Conservation (phyloP, 805 yeast genomes). For the Metschnikowia picachoensis region DNA sequence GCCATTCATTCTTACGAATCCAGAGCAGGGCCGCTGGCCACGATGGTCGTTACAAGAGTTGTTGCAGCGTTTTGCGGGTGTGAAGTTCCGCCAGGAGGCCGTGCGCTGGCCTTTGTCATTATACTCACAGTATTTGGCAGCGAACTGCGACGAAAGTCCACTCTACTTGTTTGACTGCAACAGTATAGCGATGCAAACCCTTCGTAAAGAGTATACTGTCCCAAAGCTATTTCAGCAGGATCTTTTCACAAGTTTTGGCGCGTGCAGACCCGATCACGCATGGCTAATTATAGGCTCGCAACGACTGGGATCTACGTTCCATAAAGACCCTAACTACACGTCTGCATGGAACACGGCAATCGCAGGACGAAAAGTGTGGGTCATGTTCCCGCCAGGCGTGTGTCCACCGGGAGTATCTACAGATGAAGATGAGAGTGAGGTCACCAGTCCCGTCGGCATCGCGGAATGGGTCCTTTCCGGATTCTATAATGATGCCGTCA, state of each 20-base stretch:
- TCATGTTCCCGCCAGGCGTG: constrained; percentile 76
- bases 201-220: constrained; percentile 48
- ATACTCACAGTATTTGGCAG: constrained; percentile 56
- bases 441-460: constrained; percentile 85
- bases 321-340: constrained; percentile 88
- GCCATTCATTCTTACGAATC: constrained; percentile 61
- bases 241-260: constrained; percentile 53
- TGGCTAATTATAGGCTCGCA: constrained; percentile 87
- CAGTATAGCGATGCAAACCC: constrained; percentile 58
- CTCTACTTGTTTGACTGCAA: constrained; percentile 81
- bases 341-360: constrained; percentile 87
- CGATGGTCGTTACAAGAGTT: constrained; percentile 55
- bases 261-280: constrained; percentile 82
- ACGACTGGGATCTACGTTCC: constrained; percentile 84
- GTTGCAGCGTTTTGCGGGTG: constrained; percentile 51
- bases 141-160: constrained; percentile 78
- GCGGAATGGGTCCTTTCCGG: constrained; percentile 91
- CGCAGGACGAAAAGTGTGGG: constrained; percentile 77
- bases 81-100: constrained; percentile 76
- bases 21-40: constrained; percentile 51
- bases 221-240: constrained; percentile 60
- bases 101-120: constrained; percentile 70
- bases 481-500: constrained; percentile 65
- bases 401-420: constrained; percentile 86
- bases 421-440: constrained; percentile 76